Conservation (phyloP, 1,284 basidiomycete genomes). For the Papiliotrema laurentii region DNA sequence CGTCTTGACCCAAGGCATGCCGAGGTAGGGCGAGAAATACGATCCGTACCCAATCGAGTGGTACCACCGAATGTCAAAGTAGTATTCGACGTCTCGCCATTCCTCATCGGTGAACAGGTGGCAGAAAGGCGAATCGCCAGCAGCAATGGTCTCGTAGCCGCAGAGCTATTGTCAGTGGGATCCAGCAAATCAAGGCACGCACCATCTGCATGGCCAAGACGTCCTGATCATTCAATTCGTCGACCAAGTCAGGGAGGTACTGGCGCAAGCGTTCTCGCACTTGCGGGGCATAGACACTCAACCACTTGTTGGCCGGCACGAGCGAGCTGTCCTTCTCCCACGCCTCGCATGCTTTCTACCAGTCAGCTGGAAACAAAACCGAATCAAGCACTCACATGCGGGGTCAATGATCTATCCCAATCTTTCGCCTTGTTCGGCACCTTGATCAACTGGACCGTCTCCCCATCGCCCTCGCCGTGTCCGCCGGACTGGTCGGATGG, state of each 20-base stretch:
- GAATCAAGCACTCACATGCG: slow-evolving; percentile 36
- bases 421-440: slow-evolving; percentile 49
- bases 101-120: slow-evolving; percentile 45
- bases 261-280: slow-evolving; percentile 33
- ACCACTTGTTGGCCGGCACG: slow-evolving; percentile 44
- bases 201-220: slow-evolving; percentile 48
- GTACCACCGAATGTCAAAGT: slow-evolving; percentile 46
- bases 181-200: slow-evolving; percentile 9
- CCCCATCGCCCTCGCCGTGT: slow-evolving; percentile 47
- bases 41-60: slow-evolving; percentile 49
- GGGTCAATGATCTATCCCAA: slow-evolving; percentile 48
- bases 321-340: slow-evolving; percentile 49
- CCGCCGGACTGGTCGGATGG: slow-evolving; percentile 45
- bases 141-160: slow-evolving; percentile 48
- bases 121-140: slow-evolving; percentile 44
- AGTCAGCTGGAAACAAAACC: not conserved
- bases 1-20: slow-evolving; percentile 48
- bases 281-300: slow-evolving; percentile 37
- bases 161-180: slow-evolving; percentile 28
- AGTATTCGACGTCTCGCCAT: slow-evolving; percentile 47
- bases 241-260: slow-evolving; percentile 27
- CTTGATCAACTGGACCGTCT: slow-evolving; percentile 45
- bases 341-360: slow-evolving; percentile 47
- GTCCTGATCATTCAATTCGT: slow-evolving; percentile 41
- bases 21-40: slow-evolving; percentile 45